A percentile compares a stretch with the other conserved stretches of the same genome.
These are phyloP conservation scores for Hanseniaspora lachancei DNA, from an alignment of 805 yeast species.

Conservation along the genomic window DNA sequence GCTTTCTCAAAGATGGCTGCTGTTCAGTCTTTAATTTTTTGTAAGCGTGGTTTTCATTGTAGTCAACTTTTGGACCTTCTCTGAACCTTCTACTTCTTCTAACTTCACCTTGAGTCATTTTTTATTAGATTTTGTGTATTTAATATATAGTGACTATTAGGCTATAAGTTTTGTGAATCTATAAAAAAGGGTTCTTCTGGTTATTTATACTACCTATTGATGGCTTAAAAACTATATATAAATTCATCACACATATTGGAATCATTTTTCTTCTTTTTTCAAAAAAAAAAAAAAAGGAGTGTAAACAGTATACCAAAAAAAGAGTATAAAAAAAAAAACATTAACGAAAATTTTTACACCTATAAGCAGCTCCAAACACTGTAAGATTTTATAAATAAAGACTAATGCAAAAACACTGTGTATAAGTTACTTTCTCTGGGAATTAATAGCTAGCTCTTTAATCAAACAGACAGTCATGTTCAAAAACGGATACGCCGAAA, in stretches of 20 bases:
- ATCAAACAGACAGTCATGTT: slow-evolving; percentile 84
- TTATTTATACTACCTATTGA: no score
- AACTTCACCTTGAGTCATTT: slow-evolving; percentile 9
- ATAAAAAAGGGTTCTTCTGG: no score
- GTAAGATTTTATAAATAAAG: background rate
- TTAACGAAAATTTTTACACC: background rate
- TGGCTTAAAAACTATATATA: no score
- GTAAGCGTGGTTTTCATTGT: background rate
- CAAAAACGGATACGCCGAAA: slow-evolving; percentile 87
- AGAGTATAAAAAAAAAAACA: background rate
- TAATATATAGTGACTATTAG: no score
- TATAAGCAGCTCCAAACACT: background rate
- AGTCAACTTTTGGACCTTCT: background rate
- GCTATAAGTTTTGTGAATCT: no score
- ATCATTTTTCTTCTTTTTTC: no score
- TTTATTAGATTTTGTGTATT: background rate
- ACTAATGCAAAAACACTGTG: background rate
- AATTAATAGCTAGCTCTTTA: slow-evolving; percentile 91
- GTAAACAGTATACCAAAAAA: no score
- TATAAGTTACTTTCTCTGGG: background rate
- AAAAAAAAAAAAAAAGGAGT: no score
- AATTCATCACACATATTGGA: no score
- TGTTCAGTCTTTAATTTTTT: background rate
- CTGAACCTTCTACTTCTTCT: slow-evolving; percentile 8
- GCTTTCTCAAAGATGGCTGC: background rate